Evolutionary conservation across 2,329 filamentous ascomycete species (phyloP).

Genomic region (Cytospora schulzeri): DNA sequence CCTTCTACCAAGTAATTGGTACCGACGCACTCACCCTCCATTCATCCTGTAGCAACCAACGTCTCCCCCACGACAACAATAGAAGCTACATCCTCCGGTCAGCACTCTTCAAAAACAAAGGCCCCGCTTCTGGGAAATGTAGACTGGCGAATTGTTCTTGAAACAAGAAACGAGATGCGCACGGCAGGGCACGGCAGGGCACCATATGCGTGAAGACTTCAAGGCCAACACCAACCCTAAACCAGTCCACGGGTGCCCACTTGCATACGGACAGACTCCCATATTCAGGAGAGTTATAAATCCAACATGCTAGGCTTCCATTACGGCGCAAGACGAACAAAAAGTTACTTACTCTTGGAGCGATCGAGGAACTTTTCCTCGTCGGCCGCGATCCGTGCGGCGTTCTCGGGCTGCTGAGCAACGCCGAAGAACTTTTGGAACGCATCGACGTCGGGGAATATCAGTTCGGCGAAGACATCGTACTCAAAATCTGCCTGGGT

Average conservation of each 20-base stretch:
- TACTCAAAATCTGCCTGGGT: conserved; percentile 29
- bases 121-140: background rate
- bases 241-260: too few relatives aligned
- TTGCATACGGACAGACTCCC: too few relatives aligned
- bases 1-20: too few relatives aligned
- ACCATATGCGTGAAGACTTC: background rate
- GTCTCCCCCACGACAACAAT: conserved; percentile 7
- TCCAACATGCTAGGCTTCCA: background rate
- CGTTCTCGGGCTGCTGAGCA: conserved; percentile 30
- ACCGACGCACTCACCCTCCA: too few relatives aligned
- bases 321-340: conserved; percentile 12
- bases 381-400: conserved; percentile 29
- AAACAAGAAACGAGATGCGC: background rate
- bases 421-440: conserved; percentile 31
- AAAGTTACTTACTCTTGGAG: conserved; percentile 7
- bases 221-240: too few relatives aligned
- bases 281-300: too few relatives aligned
- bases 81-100: background rate
- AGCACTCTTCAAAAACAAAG: background rate
- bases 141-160: background rate
- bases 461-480: conserved; percentile 32
- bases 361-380: conserved; percentile 22
- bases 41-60: background rate
- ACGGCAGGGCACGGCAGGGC: too few relatives aligned
- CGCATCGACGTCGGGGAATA: conserved; percentile 27